Conservation (phyloP, 2,329 filamentous ascomycete species). For the Aspergillus sp. region DNA sequence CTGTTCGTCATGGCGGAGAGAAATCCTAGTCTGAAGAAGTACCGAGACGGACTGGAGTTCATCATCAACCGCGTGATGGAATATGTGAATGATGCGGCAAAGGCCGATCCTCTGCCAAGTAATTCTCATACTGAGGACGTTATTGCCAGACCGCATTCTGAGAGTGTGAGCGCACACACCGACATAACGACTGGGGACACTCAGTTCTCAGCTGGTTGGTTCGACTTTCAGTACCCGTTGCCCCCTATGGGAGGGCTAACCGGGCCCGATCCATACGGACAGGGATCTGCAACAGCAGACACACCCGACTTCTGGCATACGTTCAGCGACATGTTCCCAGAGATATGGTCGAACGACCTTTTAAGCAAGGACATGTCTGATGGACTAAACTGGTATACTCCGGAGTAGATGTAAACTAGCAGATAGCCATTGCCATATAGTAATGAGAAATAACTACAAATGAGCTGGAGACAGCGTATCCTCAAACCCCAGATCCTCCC, state of each 20-base stretch:
- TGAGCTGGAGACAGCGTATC: constrained; percentile 22
- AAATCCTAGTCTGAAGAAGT: constrained; percentile 20
- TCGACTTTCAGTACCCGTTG: not conserved
- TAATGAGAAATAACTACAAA: constrained; percentile 10
- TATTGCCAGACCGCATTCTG: not conserved
- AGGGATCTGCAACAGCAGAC: not conserved
- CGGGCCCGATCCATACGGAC: not conserved
- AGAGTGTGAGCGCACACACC: not conserved
- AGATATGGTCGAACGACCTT: not conserved
- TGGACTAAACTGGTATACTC: not conserved
- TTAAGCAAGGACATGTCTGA: not conserved
- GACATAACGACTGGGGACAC: not conserved
- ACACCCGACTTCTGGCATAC: not conserved
- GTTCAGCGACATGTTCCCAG: not conserved
- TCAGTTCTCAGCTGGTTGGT: not conserved
- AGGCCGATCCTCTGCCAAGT: not conserved
- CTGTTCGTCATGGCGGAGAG: constrained; percentile 27
- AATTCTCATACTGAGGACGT: not conserved
- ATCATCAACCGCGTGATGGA: constrained; percentile 25
- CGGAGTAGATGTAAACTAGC: not conserved
- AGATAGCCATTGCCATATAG: too few relatives aligned
- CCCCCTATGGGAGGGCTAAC: not conserved
- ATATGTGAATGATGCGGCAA: constrained; percentile 4
- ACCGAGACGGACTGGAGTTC: constrained; percentile 23
- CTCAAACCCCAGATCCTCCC: constrained; percentile 25